Conservation (phyloP, 306 rosid species). For the Castanopsis chinensis region DNA sequence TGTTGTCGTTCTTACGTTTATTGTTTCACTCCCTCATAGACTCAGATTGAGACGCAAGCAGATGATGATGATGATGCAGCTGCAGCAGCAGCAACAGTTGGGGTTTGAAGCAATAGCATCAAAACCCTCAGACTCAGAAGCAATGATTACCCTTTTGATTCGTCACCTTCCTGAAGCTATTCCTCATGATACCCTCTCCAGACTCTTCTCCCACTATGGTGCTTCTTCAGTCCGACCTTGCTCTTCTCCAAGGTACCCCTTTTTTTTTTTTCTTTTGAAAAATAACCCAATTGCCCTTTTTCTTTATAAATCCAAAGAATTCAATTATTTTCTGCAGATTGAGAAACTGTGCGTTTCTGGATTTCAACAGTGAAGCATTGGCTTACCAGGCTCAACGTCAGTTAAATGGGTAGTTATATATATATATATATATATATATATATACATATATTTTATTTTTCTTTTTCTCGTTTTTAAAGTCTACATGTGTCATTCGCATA, state of each 20-base stretch:
- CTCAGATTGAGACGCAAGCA: constrained; percentile 7
- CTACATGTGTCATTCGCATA: too few relatives aligned
- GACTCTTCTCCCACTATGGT: constrained; percentile 64
- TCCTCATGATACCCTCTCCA: constrained; percentile 64
- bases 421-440: too few relatives aligned
- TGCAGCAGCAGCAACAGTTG: constrained; percentile 11
- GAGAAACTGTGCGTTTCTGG: constrained; percentile 77
- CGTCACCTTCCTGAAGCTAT: constrained; percentile 78
- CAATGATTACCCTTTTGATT: constrained; percentile 49
- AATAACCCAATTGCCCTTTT: not conserved
- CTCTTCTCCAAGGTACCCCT: constrained; percentile 41
- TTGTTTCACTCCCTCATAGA: too few relatives aligned
- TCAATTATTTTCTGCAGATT: constrained; percentile 37
- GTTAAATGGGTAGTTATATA: constrained; percentile 52
- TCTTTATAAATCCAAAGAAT: not conserved
- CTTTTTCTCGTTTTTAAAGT: not conserved
- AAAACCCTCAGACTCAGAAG: constrained; percentile 3
- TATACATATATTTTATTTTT: not conserved
- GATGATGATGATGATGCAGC: not conserved
- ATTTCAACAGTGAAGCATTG: constrained; percentile 60
- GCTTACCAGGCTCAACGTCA: constrained; percentile 78
- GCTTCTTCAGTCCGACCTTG: constrained; percentile 73
- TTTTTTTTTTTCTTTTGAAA: not conserved
- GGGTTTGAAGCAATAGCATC: constrained; percentile 32
- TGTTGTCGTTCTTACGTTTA: too few relatives aligned